phyloP scores from a whole-genome alignment of 1,139 yeast genomes.

The Diutina neorugosa region DNA sequence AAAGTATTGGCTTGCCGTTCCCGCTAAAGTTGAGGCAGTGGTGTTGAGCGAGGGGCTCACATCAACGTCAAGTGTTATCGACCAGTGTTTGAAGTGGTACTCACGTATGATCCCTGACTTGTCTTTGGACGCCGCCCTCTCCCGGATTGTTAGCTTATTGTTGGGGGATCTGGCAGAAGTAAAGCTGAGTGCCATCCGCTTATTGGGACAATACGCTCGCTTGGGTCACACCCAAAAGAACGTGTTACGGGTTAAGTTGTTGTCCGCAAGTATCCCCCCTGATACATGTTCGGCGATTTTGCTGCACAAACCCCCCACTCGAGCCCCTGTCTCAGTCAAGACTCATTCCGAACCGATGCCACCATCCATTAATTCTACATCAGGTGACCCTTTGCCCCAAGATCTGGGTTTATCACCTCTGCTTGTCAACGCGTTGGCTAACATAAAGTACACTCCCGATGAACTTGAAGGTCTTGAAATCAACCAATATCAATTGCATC shows the following conservation, averaged over 20 bases:
- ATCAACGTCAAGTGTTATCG: not conserved
- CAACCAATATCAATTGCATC: slow-evolving; percentile 9
- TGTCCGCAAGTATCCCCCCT: not conserved
- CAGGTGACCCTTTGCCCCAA: not conserved
- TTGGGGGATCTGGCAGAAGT: not conserved
- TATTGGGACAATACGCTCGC: not conserved
- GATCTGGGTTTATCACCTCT: not conserved
- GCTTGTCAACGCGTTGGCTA: not conserved
- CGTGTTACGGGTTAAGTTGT: not conserved
- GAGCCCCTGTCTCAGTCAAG: not conserved
- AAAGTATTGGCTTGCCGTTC: not conserved
- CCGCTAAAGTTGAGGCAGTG: not conserved
- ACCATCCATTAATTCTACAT: not conserved
- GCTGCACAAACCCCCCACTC: not conserved
- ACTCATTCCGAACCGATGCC: not conserved
- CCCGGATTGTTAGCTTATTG: not conserved
- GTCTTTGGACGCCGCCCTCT: not conserved
- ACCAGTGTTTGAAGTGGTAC: not conserved
- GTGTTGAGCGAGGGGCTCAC: not conserved
- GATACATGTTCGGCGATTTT: not conserved
- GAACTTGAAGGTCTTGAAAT: not conserved
- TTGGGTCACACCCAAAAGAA: not conserved
- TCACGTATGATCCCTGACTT: not conserved
- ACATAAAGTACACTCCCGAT: not conserved
- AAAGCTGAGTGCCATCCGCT: not conserved